phyloP scores from a whole-genome alignment of 1,284 basidiomycete genomes.

The Cutaneotrichosporon dermatis region DNA sequence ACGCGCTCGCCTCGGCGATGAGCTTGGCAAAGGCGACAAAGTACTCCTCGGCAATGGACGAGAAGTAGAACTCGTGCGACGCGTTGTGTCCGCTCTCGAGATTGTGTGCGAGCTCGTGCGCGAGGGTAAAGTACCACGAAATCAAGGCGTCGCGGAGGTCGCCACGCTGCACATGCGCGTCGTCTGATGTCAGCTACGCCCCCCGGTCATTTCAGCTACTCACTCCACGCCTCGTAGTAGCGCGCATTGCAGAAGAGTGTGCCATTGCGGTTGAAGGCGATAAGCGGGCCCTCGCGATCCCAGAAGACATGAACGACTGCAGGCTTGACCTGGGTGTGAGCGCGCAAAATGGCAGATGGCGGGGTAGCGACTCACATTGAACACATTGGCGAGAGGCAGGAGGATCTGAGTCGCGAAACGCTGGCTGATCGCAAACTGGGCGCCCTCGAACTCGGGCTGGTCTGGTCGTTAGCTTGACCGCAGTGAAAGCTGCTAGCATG shows the following conservation, averaged over 20 bases:
- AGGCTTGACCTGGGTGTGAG: conserved; percentile 42
- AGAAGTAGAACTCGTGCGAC: conserved; percentile 86
- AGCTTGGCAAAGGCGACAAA: conserved; percentile 4
- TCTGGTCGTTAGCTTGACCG: conserved; percentile 10
- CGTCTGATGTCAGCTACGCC: conserved; percentile 54
- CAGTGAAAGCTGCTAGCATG: too few species aligned
- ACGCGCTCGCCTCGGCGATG: not conserved
- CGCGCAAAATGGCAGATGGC: too few species aligned
- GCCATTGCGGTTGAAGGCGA: conserved; percentile 90
- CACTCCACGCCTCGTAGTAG: conserved; percentile 84
- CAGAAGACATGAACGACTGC: conserved; percentile 80
- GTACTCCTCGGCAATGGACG: conserved; percentile 73
- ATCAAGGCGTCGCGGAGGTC: conserved; percentile 58
- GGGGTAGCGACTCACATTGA: conserved; percentile 27
- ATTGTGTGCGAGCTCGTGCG: conserved; percentile 57
- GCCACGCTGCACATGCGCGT: conserved; percentile 24
- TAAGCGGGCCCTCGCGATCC: conserved; percentile 72
- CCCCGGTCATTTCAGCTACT: conserved; percentile 58
- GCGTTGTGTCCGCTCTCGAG: conserved; percentile 50
- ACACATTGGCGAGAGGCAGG: conserved; percentile 37
- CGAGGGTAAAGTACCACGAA: conserved; percentile 83
- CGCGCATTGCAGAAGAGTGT: conserved; percentile 85
- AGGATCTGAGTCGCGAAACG: conserved; percentile 66
- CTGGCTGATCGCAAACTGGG: conserved; percentile 28
- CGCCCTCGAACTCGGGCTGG: conserved; percentile 19